Conservation (phyloP, 345 rosid genomes). For the Durio zibethinus region DNA sequence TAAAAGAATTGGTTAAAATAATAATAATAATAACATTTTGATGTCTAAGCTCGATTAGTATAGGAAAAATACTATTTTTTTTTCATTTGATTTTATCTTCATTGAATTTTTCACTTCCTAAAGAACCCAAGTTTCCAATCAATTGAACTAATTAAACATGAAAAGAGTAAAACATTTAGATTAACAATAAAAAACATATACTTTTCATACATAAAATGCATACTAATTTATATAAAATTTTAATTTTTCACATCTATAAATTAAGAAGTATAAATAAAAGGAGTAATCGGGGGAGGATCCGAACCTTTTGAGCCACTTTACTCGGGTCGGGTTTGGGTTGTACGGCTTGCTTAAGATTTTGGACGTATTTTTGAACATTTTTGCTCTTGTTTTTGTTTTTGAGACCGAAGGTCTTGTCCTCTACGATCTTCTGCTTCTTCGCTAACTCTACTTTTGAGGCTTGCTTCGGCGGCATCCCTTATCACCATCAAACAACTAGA, state of each 20-base stretch:
- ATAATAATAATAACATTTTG: neutral
- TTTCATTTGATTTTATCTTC: neutral
- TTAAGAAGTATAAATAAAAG: neutral
- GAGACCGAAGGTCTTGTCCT: slow-evolving; percentile 82
- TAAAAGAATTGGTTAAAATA: neutral
- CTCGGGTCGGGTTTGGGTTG: slow-evolving; percentile 51
- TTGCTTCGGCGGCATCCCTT: slow-evolving; percentile 71
- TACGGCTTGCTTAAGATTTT: slow-evolving; percentile 54
- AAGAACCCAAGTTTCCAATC: neutral
- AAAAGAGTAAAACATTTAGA: neutral
- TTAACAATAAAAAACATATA: neutral
- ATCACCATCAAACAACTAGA: slow-evolving; percentile 35
- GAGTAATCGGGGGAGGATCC: neutral
- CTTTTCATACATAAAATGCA: neutral
- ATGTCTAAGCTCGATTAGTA: neutral
- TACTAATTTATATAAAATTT: no score
- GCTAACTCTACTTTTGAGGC: slow-evolving; percentile 55
- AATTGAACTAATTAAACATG: neutral
- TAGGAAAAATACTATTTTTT: neutral
- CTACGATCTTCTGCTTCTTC: slow-evolving; percentile 76
- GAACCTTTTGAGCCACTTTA: slow-evolving; percentile 50
- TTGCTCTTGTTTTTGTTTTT: slow-evolving; percentile 64
- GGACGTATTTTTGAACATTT: slow-evolving; percentile 66
- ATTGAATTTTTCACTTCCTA: neutral
- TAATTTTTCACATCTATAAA: neutral